These are phyloP conservation scores for Colletotrichum spinosum DNA, from an alignment of 2,329 filamentous ascomycete species.

Conservation along the genomic window DNA sequence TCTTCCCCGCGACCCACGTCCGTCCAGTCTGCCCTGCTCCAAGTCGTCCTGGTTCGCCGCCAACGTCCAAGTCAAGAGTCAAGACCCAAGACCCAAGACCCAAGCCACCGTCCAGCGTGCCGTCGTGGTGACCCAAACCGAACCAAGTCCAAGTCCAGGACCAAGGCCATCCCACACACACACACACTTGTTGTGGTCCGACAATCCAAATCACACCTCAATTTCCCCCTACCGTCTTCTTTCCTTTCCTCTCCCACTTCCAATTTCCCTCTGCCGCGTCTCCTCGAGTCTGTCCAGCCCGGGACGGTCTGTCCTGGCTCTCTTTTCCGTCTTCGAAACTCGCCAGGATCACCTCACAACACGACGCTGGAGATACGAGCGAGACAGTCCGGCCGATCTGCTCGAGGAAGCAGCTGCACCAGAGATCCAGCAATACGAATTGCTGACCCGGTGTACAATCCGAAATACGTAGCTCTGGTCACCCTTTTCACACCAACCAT, in stretches of 20 bases:
- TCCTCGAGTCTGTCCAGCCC: not conserved
- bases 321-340: not conserved
- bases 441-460: slow-evolving; percentile 13
- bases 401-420: slow-evolving; percentile 23
- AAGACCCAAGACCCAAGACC: slow-evolving; percentile 28
- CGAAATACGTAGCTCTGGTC: slow-evolving; percentile 11
- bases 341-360: slow-evolving; percentile 3
- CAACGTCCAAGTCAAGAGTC: slow-evolving; percentile 35
- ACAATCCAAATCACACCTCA: not conserved
- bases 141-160: slow-evolving; percentile 4
- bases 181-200: not conserved
- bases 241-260: not conserved
- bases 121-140: not conserved
- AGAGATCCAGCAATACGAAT: slow-evolving; percentile 20
- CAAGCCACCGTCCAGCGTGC: slow-evolving; percentile 27
- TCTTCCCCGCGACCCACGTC: slow-evolving; percentile 14
- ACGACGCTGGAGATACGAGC: slow-evolving; percentile 26
- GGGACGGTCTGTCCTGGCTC: not conserved
- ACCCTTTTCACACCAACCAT: not conserved
- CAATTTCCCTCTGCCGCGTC: slow-evolving; percentile 2
- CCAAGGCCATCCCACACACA: not conserved
- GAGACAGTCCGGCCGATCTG: slow-evolving; percentile 11
- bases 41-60: not conserved
- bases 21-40: not conserved
- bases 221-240: slow-evolving; percentile 14